phyloP scores from a whole-genome alignment of 179 eudicot species.

The Gypsophila paniculata region DNA sequence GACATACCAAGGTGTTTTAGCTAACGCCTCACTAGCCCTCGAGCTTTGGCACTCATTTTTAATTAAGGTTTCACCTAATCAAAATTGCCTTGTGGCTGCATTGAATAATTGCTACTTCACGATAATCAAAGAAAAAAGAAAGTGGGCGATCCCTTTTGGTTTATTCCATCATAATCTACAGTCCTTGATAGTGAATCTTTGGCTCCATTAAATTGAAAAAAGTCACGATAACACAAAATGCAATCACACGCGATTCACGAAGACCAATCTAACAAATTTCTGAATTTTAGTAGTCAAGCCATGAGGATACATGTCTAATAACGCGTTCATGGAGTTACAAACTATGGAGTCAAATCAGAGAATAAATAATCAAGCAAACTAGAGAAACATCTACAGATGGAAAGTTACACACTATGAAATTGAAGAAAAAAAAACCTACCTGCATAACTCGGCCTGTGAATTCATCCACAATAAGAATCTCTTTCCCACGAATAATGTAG shows the following conservation, averaged over 20 bases:
- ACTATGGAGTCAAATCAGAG: not conserved
- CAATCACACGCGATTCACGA: not conserved
- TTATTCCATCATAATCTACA: not conserved
- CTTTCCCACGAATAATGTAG: constrained; percentile 89
- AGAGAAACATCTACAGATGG: not conserved
- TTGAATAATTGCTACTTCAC: not conserved
- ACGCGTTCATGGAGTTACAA: not conserved
- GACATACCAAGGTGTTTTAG: too few species aligned
- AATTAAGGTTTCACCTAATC: not conserved
- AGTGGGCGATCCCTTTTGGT: not conserved
- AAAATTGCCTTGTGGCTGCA: not conserved
- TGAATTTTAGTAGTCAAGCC: not conserved
- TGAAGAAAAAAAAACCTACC: constrained; percentile 35
- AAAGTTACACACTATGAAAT: constrained; percentile 3
- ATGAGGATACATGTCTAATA: not conserved
- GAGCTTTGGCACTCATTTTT: not conserved
- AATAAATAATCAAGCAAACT: constrained; percentile 5
- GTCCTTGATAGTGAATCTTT: not conserved
- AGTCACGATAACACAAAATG: not conserved
- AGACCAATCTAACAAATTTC: not conserved
- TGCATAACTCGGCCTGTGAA: constrained; percentile 99
- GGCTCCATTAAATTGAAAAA: not conserved
- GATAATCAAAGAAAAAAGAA: not conserved
- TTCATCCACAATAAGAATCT: constrained; percentile 95
- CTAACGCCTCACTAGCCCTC: not conserved